Conservation (phyloP, 495 filamentous ascomycete species). For the Neurospora tetrasperma region DNA sequence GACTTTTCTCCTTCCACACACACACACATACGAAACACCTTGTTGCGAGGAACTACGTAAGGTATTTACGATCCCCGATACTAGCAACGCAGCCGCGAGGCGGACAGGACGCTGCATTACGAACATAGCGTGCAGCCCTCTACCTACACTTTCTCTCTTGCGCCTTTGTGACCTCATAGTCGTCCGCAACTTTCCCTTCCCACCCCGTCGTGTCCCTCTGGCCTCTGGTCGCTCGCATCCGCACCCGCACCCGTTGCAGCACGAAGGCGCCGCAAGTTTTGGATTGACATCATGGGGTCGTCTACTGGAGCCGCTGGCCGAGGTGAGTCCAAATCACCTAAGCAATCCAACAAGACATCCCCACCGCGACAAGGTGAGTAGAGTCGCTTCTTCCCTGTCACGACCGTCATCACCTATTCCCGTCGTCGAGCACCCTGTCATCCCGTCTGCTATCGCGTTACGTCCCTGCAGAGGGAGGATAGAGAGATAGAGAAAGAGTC, state of each 20-base stretch:
- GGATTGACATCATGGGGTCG: constrained; percentile 34
- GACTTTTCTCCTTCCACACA: constrained; percentile 14
- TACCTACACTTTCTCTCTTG: constrained; percentile 16
- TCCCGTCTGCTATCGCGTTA: not conserved
- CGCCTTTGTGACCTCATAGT: constrained; percentile 25
- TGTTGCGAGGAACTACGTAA: constrained; percentile 18
- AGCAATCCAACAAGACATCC: constrained; percentile 24
- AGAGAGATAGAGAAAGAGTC: not conserved
- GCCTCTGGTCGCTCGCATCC: not conserved
- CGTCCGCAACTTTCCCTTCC: constrained; percentile 9
- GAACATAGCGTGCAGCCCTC: constrained; percentile 12
- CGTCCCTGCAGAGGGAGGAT: not conserved
- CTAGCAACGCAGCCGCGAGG: constrained; percentile 8
- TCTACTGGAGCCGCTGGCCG: constrained; percentile 23
- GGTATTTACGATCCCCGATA: constrained; percentile 12
- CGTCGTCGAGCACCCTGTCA: not conserved
- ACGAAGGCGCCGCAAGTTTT: constrained; percentile 21
- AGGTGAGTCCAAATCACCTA: constrained; percentile 28
- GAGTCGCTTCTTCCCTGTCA: constrained; percentile 4
- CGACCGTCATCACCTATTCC: constrained; percentile 1
- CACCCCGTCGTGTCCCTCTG: constrained; percentile 2
- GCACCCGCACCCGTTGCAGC: constrained; percentile 9
- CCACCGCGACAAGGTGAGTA: constrained; percentile 26
- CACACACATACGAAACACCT: constrained; percentile 10
- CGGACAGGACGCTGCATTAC: constrained; percentile 15